Base-by-base conservation (phyloP, 1,284 basidiomycete genomes). In the Earliella scabrosa region DNA sequence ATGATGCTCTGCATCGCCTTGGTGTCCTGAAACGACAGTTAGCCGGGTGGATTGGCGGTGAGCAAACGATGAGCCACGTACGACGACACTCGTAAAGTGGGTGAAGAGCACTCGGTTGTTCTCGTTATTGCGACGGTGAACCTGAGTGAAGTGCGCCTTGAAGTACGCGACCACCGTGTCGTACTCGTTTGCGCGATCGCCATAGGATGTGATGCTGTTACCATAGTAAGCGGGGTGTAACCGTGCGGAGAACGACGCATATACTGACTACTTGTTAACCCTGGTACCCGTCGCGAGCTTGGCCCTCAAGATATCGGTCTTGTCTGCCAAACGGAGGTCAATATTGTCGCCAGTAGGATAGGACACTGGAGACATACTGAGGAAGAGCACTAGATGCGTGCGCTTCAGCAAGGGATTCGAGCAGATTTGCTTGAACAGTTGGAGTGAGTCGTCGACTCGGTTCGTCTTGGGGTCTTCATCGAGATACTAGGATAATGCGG, bases 381-480 rank as follows among this genome's bases (percentile, higher is more conserved):
- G 77, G 76, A 92, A 91, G 39, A 92, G 74, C 13, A 92, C 90
- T 11, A 93, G 71, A 67, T 93, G 91, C 23, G 90, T 87, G 40
- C 79, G 85, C 70, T 92, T 91, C 52, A 93, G 75, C 38, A 93
- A 77, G 23, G 81, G 79, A 67, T 92, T 91, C n/a, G 87, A 87
- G 66, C 90, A 92, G 21, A 93, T 91, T 61, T 89, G 83, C 10
- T 89, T 90, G 70, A 92, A 93, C 14, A 93, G 76, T 71, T 93
- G 90, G 21, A 93, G 73, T 0, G 90, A 92, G 68, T 93, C 90
- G 64, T 93, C 90, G 39, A 93, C 91, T 52, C 90, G 78, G 64
- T 93, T 93, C 41, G 86, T 89, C 52, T 85, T 82, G 21, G 88
- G 86, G 67, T 93, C 90, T 74, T 93, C 90, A 66, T 92, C 90